Percentiles rank a stretch among this genome's conserved stretches.
These are phyloP conservation scores for Tympanopsis confertula DNA, from an alignment of 2,329 filamentous ascomycete genomes.

Conservation along the genomic window DNA sequence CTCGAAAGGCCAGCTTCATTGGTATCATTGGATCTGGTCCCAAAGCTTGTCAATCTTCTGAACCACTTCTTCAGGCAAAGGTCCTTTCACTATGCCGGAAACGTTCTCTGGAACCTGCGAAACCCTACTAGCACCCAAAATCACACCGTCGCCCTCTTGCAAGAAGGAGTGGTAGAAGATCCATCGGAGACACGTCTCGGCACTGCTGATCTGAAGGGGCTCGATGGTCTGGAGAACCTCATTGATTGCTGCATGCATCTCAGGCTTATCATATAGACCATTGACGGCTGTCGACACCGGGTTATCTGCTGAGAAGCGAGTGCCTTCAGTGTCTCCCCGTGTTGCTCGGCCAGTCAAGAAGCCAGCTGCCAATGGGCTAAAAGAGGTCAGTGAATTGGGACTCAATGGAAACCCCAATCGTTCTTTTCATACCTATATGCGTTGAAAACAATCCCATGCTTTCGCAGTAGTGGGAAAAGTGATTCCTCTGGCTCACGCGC, in stretches of 20 bases:
- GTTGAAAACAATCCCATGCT: constrained; percentile 4
- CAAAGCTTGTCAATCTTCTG: constrained; percentile 3
- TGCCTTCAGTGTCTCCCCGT: constrained; percentile 3
- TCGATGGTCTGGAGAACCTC: constrained; percentile 2
- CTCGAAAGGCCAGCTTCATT: too few relatives aligned
- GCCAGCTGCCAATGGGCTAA: constrained; percentile 7
- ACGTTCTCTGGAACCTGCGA: constrained; percentile 6
- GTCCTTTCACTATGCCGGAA: constrained; percentile 4
- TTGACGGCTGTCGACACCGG: background rate
- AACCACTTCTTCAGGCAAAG: constrained; percentile 3
- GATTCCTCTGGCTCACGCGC: constrained; percentile 4
- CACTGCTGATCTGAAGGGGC: background rate
- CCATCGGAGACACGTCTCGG: constrained; percentile 3
- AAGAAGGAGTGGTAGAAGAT: constrained; percentile 7
- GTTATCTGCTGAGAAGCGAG: constrained; percentile 6
- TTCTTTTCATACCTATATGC: background rate
- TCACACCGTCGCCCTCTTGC: constrained; percentile 6
- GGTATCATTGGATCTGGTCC: too few relatives aligned
- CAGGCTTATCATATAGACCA: constrained; percentile 2
- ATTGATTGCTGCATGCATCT: constrained; percentile 4
- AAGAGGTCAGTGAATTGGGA: background rate
- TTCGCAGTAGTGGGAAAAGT: constrained; percentile 7
- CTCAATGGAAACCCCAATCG: background rate
- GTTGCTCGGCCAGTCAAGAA: constrained; percentile 9
- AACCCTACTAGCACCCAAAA: constrained; percentile 7